phyloP scores from a whole-genome alignment of 2,329 filamentous ascomycete genomes.

The Magnaporthales sp. region DNA sequence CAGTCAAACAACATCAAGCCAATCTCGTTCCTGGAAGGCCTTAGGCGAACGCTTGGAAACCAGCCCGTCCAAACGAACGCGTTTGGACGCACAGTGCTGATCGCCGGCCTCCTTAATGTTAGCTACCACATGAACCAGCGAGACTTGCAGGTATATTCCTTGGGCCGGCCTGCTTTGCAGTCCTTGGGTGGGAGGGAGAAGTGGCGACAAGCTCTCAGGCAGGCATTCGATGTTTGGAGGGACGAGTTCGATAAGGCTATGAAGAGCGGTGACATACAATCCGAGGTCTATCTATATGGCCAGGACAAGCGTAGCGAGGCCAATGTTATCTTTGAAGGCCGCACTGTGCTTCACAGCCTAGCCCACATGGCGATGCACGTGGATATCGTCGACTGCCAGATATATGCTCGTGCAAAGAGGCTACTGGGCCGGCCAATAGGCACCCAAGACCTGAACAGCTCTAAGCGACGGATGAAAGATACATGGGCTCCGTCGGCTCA shows the following conservation, averaged over 20 bases:
- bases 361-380: constrained; percentile 98
- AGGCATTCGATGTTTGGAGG: constrained; percentile 91
- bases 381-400: constrained; percentile 94
- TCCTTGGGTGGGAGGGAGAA: constrained; percentile 81
- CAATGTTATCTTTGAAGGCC: constrained; percentile 69
- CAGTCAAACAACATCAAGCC: constrained; percentile 75
- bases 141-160: constrained; percentile 82
- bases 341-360: constrained; percentile 83
- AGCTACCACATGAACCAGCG: constrained; percentile 98
- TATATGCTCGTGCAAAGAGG: constrained; percentile 74
- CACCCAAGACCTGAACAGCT: constrained; percentile 68
- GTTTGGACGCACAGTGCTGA: constrained; percentile 86
- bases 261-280: constrained; percentile 43
- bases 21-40: constrained; percentile 79
- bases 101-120: constrained; percentile 87
- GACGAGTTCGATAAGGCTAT: constrained; percentile 80
- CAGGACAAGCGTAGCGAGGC: constrained; percentile 49
- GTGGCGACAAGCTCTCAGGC: constrained; percentile 78
- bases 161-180: constrained; percentile 63
- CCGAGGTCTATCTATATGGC: constrained; percentile 46
- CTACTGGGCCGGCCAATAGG: constrained; percentile 82
- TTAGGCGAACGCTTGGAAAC: constrained; percentile 83
- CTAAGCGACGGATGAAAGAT: constrained; percentile 76
- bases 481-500: constrained; percentile 82
- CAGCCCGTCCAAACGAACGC: constrained; percentile 83